Evolutionary conservation across 2,329 filamentous ascomycete species (phyloP), one percentile per base, ranked within the genome.

Genomic region (Paraphaeosphaeria sporulosa): DNA sequence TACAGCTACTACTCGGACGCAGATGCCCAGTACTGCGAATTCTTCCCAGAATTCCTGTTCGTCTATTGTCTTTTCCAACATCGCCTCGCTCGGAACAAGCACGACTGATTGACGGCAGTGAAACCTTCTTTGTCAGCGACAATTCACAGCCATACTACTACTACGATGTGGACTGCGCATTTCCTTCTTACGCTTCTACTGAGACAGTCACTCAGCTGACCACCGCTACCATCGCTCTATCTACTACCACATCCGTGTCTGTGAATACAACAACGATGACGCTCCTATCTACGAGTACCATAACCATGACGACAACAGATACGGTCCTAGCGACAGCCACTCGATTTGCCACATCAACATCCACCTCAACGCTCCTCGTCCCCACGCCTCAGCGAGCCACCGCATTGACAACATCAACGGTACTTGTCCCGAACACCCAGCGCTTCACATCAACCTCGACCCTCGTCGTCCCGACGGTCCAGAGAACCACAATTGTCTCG

Each of bases 21-120:
- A 17, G 40, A 62, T 44, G 32, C 61, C 12, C 65, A 72, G 40
- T 69, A 70, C 25, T 71, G 69, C 57, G 68, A 72, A 48, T 72
- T 68, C 43, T 71, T 68, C 47, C 46, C 55, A 7, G 57, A 57
- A 43, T 57, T 47, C 23, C 49, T 66, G 69, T 68, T 47, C 65
- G 69, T 62, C n/a, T 57, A 4, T 23, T 7, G 19, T 42, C 48
- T 34, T 56, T 43, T 3, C 34, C 4, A 12, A 55, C 8, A 38
- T 10, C 15, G 12, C 36, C 8, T 12, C 9, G 36, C 8, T 12
- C 9, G 36, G 12, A 30, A 21, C 2, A 12, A n/a, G 23, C 9
- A 25, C 9, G 2, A 23, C 19, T 55, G 4, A 53, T 30, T 2
- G 7, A 19, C 27, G 12, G 4, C 19, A 69, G 67, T 17, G 61